Base-by-base conservation (phyloP, 1,284 basidiomycete genomes). In the Pterulicium gracile region DNA sequence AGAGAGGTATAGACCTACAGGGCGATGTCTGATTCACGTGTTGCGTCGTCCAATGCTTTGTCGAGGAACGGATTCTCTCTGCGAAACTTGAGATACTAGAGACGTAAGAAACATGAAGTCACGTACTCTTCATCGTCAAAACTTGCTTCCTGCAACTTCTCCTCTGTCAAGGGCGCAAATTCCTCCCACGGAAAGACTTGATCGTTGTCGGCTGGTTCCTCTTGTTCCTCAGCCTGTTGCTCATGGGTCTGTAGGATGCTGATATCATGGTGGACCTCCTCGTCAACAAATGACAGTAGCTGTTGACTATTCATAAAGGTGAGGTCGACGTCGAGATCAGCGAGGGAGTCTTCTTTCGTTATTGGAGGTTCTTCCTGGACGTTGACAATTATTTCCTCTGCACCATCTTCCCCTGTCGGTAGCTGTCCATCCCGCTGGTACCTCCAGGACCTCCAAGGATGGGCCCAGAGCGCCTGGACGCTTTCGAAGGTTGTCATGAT, bases 401-500 rank as follows among this genome's bases (percentile, higher is more conserved):
- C 13, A 39, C 15, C 15, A 5, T 43, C n/a, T 19, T 48, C 19
- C 20, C 15, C 34, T 12, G 17, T 40, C 45, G 45, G 27, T 49
- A 44, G 0, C 10, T 39, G 34, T 27, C 49, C 34, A 44, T 44
- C 36, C n/a, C 20, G 47, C n/a, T 47, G 48, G 19, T 79, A 77
- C 52, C 62, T 75, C 80, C 81, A 83, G 3, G 63, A 67, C 57
- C 65, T 77, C 61, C 69, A 72, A 41, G 68, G 56, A 35, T 70
- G 61, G 44, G 79, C 77, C 85, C 86, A 88, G 2, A 88, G 65
- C 0, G 75, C 81, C 61, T 88, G 79, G 4, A 90, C 70, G 45
- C 90, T 93, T 58, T 93, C 84, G 55, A 94, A 95, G 0, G 87
- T 81, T 1, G 88, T 87, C 81, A 91, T 86, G 39, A 89, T 79